phyloP scores from a whole-genome alignment of 2,329 filamentous ascomycete species.

The Colletotrichum graminicola region DNA sequence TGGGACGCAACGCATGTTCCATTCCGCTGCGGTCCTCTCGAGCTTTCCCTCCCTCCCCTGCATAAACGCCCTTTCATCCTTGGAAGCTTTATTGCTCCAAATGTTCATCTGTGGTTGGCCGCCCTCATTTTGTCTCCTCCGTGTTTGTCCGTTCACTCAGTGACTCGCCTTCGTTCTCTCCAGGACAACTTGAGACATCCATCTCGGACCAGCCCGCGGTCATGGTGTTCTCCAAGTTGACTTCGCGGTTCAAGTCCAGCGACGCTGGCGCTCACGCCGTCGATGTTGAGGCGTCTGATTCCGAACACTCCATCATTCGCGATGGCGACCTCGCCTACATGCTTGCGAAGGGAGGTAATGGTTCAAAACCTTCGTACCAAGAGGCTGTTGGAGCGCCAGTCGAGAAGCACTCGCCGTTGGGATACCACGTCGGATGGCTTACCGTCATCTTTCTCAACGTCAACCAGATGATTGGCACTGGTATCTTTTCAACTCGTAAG shows the following conservation, averaged over 20 bases:
- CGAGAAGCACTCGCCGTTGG: slow-evolving; percentile 68
- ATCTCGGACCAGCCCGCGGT: background rate
- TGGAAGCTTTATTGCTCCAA: background rate
- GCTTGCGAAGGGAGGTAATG: slow-evolving; percentile 61
- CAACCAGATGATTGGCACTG: slow-evolving; percentile 73
- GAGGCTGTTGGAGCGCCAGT: slow-evolving; percentile 73
- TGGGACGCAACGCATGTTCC: background rate
- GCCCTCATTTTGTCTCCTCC: background rate
- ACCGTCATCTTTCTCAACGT: slow-evolving; percentile 72
- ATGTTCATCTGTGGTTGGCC: background rate
- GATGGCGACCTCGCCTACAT: slow-evolving; percentile 59
- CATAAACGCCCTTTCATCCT: background rate
- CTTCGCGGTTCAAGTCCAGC: slow-evolving; percentile 10
- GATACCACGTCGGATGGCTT: slow-evolving; percentile 67
- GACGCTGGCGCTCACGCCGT: background rate
- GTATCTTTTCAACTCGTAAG: slow-evolving; percentile 73
- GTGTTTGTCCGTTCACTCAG: slow-evolving; percentile 8
- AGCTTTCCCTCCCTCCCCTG: background rate
- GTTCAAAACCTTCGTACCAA: slow-evolving; percentile 64
- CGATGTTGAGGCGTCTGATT: slow-evolving; percentile 43
- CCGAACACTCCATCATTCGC: slow-evolving; percentile 46
- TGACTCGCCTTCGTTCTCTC: background rate
- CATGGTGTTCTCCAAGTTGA: slow-evolving; percentile 29
- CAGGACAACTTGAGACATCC: background rate
- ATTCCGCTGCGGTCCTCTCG: background rate